A percentile compares a stretch with the other conserved stretches of the same genome.
These are phyloP conservation scores for Cadophora sp. DNA, from an alignment of 2,329 filamentous ascomycete genomes.

Conservation along the genomic window DNA sequence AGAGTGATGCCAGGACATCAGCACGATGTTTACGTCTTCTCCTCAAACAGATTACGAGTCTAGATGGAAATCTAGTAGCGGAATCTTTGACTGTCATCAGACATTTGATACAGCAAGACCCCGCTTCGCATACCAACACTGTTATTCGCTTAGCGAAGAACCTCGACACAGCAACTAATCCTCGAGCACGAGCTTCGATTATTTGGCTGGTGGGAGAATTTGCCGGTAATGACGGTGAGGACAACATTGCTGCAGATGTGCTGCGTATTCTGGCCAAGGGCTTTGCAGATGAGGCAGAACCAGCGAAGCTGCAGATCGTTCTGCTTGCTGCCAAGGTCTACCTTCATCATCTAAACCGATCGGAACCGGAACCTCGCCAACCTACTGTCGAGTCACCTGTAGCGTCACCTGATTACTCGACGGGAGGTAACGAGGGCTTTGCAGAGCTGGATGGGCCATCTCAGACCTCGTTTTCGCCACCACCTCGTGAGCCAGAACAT, in stretches of 20 bases:
- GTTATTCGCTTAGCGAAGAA: constrained; percentile 91
- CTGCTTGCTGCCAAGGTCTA: constrained; percentile 97
- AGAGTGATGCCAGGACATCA: constrained; percentile 73
- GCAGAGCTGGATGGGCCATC: constrained; percentile 33
- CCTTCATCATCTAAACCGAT: constrained; percentile 80
- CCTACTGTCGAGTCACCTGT: constrained; percentile 25
- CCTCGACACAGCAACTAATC: constrained; percentile 85
- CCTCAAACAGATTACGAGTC: constrained; percentile 84
- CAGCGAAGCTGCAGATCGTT: constrained; percentile 89
- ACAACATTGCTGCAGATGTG: constrained; percentile 93
- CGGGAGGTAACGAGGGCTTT: constrained; percentile 40
- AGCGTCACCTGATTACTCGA: constrained; percentile 39
- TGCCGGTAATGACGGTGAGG: constrained; percentile 76
- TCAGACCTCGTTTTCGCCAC: constrained; percentile 32
- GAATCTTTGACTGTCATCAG: constrained; percentile 95
- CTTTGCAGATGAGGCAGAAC: constrained; percentile 83
- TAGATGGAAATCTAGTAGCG: constrained; percentile 86
- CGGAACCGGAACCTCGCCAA: constrained; percentile 51
- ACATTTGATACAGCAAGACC: constrained; percentile 92
- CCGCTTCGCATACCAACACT: constrained; percentile 79
- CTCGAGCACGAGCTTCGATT: constrained; percentile 90
- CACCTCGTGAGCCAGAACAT: constrained; percentile 55
- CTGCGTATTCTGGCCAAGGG: constrained; percentile 85
- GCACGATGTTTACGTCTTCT: constrained; percentile 83
- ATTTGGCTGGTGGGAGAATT: constrained; percentile 98